phyloP scores from a whole-genome alignment of 2,329 filamentous ascomycete genomes.

The Plenodomus biglobosus region DNA sequence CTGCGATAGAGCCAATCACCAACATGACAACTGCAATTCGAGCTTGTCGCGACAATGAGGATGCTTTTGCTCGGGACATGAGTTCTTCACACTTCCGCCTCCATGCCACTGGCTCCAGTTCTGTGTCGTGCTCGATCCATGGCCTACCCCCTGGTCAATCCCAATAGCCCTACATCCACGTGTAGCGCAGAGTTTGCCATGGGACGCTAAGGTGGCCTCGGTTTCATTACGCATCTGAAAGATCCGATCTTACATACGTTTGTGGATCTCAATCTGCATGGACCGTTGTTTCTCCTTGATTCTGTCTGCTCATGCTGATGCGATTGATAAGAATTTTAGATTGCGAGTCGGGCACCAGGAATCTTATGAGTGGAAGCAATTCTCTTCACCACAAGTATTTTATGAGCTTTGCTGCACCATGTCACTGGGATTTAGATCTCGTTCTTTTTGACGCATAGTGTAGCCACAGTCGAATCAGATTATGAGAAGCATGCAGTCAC shows the following conservation, averaged over 20 bases:
- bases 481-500: too few species aligned
- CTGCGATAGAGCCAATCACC: conserved; percentile 20
- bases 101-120: neutral
- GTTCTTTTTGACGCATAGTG: too few species aligned
- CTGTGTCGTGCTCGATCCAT: too few species aligned
- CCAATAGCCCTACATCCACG: too few species aligned
- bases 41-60: conserved; percentile 15
- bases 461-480: too few species aligned
- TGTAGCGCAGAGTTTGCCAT: neutral
- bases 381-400: too few species aligned
- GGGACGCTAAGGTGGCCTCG: neutral
- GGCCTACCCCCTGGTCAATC: too few species aligned
- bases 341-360: too few species aligned
- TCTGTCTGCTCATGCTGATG: neutral
- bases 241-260: neutral
- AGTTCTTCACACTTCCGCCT: neutral
- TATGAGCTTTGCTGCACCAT: too few species aligned
- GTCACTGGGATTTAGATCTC: too few species aligned
- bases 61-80: neutral
- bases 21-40: conserved; percentile 12
- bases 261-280: neutral
- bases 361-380: too few species aligned
- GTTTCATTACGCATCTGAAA: neutral
- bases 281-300: neutral
- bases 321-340: too few species aligned